phyloP scores from a whole-genome alignment of 805 yeast genomes.

The Yamadazyma akitaensis region DNA sequence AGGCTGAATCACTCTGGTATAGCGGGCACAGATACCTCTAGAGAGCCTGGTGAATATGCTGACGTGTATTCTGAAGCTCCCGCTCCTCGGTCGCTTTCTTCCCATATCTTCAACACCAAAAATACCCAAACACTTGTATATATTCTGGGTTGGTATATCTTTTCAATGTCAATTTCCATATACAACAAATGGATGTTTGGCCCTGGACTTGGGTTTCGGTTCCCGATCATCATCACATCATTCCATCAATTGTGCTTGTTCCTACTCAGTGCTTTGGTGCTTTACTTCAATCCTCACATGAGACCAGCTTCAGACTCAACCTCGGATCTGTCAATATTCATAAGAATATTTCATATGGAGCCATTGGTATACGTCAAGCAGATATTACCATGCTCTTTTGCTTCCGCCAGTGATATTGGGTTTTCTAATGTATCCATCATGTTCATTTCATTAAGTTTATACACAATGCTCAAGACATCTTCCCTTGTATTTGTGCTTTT shows the following conservation, averaged over 20 bases:
- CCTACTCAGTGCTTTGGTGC: conserved; percentile 44
- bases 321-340: conserved; percentile 12
- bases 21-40: neutral
- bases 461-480: conserved; percentile 91
- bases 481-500: conserved; percentile 83
- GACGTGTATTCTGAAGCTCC: neutral
- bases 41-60: neutral
- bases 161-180: conserved; percentile 65
- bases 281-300: conserved; percentile 47
- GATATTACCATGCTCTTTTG: conserved; percentile 79
- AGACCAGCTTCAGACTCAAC: conserved; percentile 32
- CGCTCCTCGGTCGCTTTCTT: neutral
- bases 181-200: conserved; percentile 99
- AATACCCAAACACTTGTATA: conserved; percentile 24
- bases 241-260: conserved; percentile 77
- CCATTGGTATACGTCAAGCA: conserved; percentile 40
- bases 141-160: conserved; percentile 64
- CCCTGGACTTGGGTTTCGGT: conserved; percentile 68
- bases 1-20: neutral
- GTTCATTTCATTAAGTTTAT: conserved; percentile 75
- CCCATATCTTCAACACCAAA: neutral
- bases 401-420: conserved; percentile 93
- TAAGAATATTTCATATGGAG: conserved; percentile 20
- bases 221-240: conserved; percentile 81
- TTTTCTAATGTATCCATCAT: conserved; percentile 81